Evolutionary conservation across 495 filamentous ascomycete genomes (phyloP).

Genomic region (Penicillium canariense): DNA sequence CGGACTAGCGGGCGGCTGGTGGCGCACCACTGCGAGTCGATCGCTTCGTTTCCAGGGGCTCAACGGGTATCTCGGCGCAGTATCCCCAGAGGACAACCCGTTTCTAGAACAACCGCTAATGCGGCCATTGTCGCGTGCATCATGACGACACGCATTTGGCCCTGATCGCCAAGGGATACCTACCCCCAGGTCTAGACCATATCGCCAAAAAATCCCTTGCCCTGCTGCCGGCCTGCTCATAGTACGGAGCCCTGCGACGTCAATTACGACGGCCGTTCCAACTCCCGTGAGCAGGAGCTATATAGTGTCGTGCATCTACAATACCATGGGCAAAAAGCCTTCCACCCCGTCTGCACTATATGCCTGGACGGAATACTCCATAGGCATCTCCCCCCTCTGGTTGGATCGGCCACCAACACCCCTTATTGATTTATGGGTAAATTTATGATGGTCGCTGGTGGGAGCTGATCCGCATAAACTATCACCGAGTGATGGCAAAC

Average conservation of each 20-base stretch:
- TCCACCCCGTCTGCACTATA: no score
- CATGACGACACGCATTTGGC: background rate
- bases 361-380: background rate
- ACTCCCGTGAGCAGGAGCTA: no score
- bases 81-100: background rate
- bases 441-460: background rate
- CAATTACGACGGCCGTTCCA: background rate
- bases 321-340: no score
- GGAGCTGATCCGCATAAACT: background rate
- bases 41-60: background rate
- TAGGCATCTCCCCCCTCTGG: background rate
- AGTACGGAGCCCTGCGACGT: background rate
- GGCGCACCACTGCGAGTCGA: background rate
- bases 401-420: background rate
- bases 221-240: background rate
- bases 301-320: no score
- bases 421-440: no score
- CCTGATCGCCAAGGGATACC: conserved; percentile 10
- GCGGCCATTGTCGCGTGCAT: no score
- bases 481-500: background rate
- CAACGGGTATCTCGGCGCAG: background rate
- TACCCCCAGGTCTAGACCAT: conserved; percentile 5
- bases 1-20: background rate
- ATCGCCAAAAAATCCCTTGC: background rate
- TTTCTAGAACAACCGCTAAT: conserved; percentile 21